Percentiles rank a stretch among this genome's conserved stretches.
phyloP scores from a whole-genome alignment of 495 filamentous ascomycete genomes.

The Podospora tetraspora region DNA sequence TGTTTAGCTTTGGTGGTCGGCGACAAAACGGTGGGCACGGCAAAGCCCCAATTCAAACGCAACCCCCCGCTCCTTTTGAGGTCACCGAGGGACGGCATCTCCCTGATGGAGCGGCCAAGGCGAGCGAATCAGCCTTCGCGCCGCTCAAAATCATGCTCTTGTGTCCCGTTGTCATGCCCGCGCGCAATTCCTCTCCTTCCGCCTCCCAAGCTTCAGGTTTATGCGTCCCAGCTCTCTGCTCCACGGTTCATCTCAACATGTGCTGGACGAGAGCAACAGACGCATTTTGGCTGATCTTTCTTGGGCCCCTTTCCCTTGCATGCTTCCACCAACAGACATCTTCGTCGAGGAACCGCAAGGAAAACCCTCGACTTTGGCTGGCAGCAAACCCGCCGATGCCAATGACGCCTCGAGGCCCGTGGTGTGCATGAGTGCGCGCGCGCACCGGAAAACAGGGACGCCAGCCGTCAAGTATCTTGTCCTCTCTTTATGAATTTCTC shows the following conservation, averaged over 20 bases:
- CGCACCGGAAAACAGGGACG: not conserved
- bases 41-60: not conserved
- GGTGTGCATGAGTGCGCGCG: not conserved
- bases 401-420: not conserved
- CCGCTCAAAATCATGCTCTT: not conserved
- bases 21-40: not conserved
- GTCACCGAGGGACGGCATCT: not conserved
- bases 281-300: conserved; percentile 3
- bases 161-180: not conserved
- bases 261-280: conserved; percentile 6
- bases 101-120: not conserved
- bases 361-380: not conserved
- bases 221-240: conserved; percentile 4
- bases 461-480: not conserved
- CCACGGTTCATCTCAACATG: conserved; percentile 9
- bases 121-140: conserved; percentile 3
- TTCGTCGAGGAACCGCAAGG: not conserved
- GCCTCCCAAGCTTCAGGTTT: conserved; percentile 5
- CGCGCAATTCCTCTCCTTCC: conserved; percentile 4
- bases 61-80: not conserved
- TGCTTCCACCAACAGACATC: not conserved
- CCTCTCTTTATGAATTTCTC: not conserved
- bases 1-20: not conserved
- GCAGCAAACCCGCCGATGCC: not conserved
- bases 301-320: not conserved